Evolutionary conservation across 2,329 filamentous ascomycete species (phyloP), one percentile per base, ranked within the genome.

Genomic region (Rhinocladiella mackenziei): DNA sequence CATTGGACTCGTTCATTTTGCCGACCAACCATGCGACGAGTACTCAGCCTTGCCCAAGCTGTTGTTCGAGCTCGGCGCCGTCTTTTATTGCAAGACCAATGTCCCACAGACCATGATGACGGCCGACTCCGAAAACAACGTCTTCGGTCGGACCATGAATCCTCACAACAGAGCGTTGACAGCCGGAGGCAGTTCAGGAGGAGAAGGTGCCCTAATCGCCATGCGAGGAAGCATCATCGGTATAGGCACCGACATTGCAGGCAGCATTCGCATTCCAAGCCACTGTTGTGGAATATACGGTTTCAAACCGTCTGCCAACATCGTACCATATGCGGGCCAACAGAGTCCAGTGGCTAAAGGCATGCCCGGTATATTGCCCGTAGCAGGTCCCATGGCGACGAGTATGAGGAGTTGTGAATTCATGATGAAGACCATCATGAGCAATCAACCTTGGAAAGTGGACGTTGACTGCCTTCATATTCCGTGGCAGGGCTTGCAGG

Each of bases 121-220:
- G 53, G 60, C 60, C 33, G 73, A 77, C 51, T 70, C 66, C 1
- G 72, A 75, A 30, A 83, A 80, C 58, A 73, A 81, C 55, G 56
- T 83, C 13, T 49, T 57, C 33, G 81, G 80, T 1, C 71, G 76
- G 23, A 78, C 77, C 0, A 63, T 83, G 2, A 85, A 84, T 56
- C 82, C 83, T 0, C 67, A 74, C 42, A 83, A 83, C 45, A 69
- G 75, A 1, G 64, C 69, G 14, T 66, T 81, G 20, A 78, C 75
- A 0, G 71, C 78, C 0, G 83, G 83, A 5, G 83, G 83, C 2
- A 78, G 74, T 9, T 78, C 76, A 0, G 82, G 82, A 9, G 83
- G 83, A 7, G 80, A 84, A 58, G 79, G 72, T 0, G 77, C 74
- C 0, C 60, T 83, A 11, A 52, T 83, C 14, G 74, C 72, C 4